phyloP scores from a whole-genome alignment of 2,329 filamentous ascomycete genomes.

The Fonsecaea erecta region DNA sequence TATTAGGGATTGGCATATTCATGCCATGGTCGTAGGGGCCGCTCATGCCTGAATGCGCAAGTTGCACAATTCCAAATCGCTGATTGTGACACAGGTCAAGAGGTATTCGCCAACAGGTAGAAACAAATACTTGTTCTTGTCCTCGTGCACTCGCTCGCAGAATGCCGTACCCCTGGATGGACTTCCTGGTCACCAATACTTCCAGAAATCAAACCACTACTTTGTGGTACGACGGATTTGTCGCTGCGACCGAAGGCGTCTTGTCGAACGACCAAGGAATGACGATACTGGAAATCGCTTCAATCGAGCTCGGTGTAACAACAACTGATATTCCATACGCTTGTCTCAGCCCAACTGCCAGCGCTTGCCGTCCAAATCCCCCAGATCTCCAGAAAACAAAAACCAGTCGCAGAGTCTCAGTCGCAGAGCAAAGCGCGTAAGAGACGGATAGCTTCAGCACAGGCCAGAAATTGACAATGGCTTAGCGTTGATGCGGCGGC shows the following conservation, averaged over 20 bases:
- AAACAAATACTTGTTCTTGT: conserved; percentile 4
- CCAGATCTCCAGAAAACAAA: background rate
- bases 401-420: background rate
- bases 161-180: conserved; percentile 5
- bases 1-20: conserved; percentile 33
- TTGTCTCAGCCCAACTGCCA: conserved; percentile 12
- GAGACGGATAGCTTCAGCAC: background rate
- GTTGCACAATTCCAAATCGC: conserved; percentile 19
- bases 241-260: background rate
- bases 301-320: conserved; percentile 19
- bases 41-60: conserved; percentile 30
- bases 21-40: conserved; percentile 35
- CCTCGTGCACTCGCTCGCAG: background rate
- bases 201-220: background rate
- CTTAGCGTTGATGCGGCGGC: background rate
- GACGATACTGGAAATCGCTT: conserved; percentile 1
- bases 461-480: background rate
- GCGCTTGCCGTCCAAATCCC: background rate
- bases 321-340: conserved; percentile 10
- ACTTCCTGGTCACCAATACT: conserved; percentile 7
- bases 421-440: background rate
- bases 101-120: background rate
- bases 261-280: conserved; percentile 6
- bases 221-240: conserved; percentile 6
- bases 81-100: conserved; percentile 16